A percentile compares a stretch with the other conserved stretches of the same genome.
Conservation (phyloP, 2,329 filamentous ascomycete genomes). For the Xylariaceae sp. region DNA sequence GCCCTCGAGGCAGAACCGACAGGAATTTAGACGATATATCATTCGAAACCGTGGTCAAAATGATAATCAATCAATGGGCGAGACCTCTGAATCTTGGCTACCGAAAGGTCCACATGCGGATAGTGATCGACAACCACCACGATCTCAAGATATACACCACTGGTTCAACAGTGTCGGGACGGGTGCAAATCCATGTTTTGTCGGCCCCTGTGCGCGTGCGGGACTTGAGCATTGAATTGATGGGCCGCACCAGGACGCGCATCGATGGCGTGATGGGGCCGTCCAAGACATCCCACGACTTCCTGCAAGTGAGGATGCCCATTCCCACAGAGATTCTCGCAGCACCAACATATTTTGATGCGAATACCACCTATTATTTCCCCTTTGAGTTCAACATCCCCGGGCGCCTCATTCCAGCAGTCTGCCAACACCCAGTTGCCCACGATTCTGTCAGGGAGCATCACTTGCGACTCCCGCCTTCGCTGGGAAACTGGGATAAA, state of each 20-base stretch:
- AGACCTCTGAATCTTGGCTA: constrained; percentile 2
- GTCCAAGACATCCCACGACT: constrained; percentile 45
- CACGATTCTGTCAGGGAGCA: constrained; percentile 44
- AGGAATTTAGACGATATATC: too few relatives aligned
- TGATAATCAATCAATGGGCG: too few relatives aligned
- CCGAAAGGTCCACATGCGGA: constrained; percentile 38
- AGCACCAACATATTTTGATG: constrained; percentile 45
- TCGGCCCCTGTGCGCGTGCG: constrained; percentile 45
- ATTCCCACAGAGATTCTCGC: constrained; percentile 36
- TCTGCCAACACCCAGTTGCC: constrained; percentile 47
- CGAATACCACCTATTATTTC: constrained; percentile 44
- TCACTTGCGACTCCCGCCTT: constrained; percentile 50
- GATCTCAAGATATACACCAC: constrained; percentile 52
- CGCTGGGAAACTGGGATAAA: constrained; percentile 47
- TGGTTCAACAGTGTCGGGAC: constrained; percentile 46
- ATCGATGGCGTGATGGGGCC: constrained; percentile 48
- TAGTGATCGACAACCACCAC: constrained; percentile 51
- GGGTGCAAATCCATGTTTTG: constrained; percentile 41
- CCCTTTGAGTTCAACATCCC: constrained; percentile 58
- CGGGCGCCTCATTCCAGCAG: constrained; percentile 50
- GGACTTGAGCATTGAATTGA: constrained; percentile 47
- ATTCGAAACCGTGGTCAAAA: too few relatives aligned
- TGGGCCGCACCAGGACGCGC: constrained; percentile 46
- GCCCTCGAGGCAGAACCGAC: background rate
- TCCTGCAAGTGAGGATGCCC: constrained; percentile 35